A percentile compares a stretch with the other conserved stretches of the same genome.
Evolutionary conservation across 2,329 filamentous ascomycete genomes (phyloP).

Genomic region (Penicillium sp.): DNA sequence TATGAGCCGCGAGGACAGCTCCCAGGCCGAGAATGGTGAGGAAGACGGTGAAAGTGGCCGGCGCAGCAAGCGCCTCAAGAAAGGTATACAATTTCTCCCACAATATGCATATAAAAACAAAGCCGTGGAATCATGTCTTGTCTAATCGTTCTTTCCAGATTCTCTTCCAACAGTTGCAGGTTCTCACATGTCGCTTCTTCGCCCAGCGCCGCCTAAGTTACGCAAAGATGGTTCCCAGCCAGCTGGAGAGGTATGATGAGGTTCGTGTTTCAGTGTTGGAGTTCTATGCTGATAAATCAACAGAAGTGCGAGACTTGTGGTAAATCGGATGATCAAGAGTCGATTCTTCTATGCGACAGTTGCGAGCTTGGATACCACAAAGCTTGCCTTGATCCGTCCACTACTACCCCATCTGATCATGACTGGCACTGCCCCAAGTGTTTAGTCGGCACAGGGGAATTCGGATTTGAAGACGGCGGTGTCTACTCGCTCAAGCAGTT

Average conservation of each 20-base stretch:
- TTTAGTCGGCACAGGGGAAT: constrained; percentile 92
- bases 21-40: constrained; percentile 51
- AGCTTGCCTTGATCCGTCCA: constrained; percentile 80
- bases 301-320: constrained; percentile 85
- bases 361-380: constrained; percentile 89
- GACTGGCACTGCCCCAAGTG: constrained; percentile 98
- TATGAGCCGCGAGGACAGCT: constrained; percentile 58
- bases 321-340: constrained; percentile 68
- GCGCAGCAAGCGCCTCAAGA: constrained; percentile 89
- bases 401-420: constrained; percentile 72
- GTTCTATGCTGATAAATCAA: constrained; percentile 29
- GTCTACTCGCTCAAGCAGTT: constrained; percentile 94
- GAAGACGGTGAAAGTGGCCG: constrained; percentile 66
- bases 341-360: constrained; percentile 80
- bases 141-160: constrained; percentile 34
- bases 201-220: constrained; percentile 66
- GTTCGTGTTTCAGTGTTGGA: constrained; percentile 6
- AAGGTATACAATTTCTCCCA: constrained; percentile 55
- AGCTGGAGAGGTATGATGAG: constrained; percentile 55
- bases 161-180: constrained; percentile 76
- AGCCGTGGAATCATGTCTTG: neutral
- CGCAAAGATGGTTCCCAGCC: constrained; percentile 57
- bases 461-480: constrained; percentile 94
- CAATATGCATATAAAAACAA: no score
- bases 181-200: constrained; percentile 93